Evolutionary conservation across 192 early-diverging fungal species (phyloP).

Genomic region (Rhizoclosmatium globosum): DNA sequence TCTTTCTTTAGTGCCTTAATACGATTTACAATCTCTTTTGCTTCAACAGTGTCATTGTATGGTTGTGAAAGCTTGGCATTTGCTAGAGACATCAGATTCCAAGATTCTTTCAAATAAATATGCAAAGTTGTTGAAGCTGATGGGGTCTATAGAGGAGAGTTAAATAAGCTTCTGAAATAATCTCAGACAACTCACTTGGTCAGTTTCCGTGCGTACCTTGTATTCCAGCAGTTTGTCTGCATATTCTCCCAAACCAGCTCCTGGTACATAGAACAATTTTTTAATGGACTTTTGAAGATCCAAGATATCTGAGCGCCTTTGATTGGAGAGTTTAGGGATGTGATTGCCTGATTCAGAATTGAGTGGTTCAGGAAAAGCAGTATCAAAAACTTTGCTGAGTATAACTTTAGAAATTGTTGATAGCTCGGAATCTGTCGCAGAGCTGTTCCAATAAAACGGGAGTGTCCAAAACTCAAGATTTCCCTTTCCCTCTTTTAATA

Average conservation of each 20-base stretch:
- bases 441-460: not conserved
- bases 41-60: not conserved
- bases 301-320: not conserved
- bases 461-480: constrained; percentile 6
- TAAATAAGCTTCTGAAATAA: too few species aligned
- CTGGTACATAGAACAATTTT: not conserved
- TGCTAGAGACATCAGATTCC: not conserved
- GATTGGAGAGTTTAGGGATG: not conserved
- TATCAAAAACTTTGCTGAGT: not conserved
- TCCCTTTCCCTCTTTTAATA: not conserved
- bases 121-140: not conserved
- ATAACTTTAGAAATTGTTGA: not conserved
- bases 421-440: not conserved
- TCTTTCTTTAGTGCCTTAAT: not conserved
- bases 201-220: not conserved
- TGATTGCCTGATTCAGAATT: too few species aligned
- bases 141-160: too few species aligned
- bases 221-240: not conserved
- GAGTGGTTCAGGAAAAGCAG: not conserved
- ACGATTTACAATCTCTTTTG: not conserved
- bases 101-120: not conserved
- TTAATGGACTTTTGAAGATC: not conserved
- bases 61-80: not conserved
- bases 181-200: too few species aligned
- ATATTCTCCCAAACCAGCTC: not conserved